Evolutionary conservation across 2,329 filamentous ascomycete species (phyloP).

Genomic region (Neonectria magnoliae): DNA sequence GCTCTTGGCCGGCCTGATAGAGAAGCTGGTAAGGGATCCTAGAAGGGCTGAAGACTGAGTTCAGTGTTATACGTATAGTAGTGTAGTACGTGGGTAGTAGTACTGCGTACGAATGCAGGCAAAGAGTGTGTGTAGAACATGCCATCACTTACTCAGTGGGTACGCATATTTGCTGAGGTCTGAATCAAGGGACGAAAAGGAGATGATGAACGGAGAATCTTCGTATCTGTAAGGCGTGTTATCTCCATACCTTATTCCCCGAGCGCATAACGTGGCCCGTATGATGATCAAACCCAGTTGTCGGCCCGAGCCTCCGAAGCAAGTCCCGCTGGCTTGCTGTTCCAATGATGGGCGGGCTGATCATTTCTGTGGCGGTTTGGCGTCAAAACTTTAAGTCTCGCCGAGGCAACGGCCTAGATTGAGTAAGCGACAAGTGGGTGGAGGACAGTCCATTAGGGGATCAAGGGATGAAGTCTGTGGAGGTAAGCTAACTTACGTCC

Average conservation of each 20-base stretch:
- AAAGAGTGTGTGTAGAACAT: not conserved
- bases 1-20: constrained; percentile 22
- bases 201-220: constrained; percentile 1
- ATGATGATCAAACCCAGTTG: constrained; percentile 13
- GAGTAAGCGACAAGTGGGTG: constrained; percentile 4
- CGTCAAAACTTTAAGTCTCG: constrained; percentile 35
- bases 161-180: constrained; percentile 5
- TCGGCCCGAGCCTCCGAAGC: constrained; percentile 39
- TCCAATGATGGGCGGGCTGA: not conserved
- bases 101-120: not conserved
- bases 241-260: constrained; percentile 12
- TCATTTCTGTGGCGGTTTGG: constrained; percentile 34
- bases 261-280: constrained; percentile 1
- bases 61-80: constrained; percentile 14
- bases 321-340: constrained; percentile 22
- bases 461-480: too few relatives aligned
- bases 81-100: not conserved
- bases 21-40: constrained; percentile 21
- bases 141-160: not conserved
- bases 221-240: not conserved
- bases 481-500: too few relatives aligned
- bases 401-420: constrained; percentile 3
- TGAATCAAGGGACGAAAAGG: constrained; percentile 3
- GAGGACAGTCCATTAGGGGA: not conserved
- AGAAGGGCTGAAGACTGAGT: constrained; percentile 30